Base-by-base conservation (phyloP, 306 rosid genomes). In the Leucaena leucocephala region DNA sequence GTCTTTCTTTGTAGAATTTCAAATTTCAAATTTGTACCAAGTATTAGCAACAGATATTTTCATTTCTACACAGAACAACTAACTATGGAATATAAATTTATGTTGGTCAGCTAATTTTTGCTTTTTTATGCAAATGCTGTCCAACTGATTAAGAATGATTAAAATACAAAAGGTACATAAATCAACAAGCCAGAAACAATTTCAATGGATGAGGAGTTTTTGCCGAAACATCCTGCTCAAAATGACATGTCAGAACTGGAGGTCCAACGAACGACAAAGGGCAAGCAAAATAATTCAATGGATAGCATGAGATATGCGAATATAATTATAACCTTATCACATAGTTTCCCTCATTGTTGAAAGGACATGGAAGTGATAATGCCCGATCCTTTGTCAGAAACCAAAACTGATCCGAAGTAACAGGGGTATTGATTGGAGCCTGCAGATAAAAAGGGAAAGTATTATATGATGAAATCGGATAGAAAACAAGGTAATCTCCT, bases 351-450 rank as follows among this genome's bases (percentile, higher is more conserved):
- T 84, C 62, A 72, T 92, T 94, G 74, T 78, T 62, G 77, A 94
- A 91, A 70, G 98, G 98, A 79, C 67, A 79, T 2, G 97, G 98
- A 76, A 94, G 89, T 63, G 97, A 89, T 81, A 92, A 70, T 50
- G 97, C 93, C 55, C 77, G 95, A 67, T 80, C 73, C 88, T 91
- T 92, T 49, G 98, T 92, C 76, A 94, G 92, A 86, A 89, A 87
- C 97, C 87, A 92, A 89, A 94, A 94, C 80, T 89, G 86, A 78
- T 94, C 98, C 79, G 94, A 89, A 69, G 98, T 81, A 72, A 94
- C 98, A 59, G 93, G 97, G 40, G 91, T 86, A 39, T 69, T 81
- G 65, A 94, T 89, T 7, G 97, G 98, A 69, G 97, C 92, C 98
- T 94, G 95, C 88, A 82, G 66, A 78, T 43, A 78, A 54, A 54